Conservation (phyloP, 2,329 filamentous ascomycete species). For the Neopestalotiopsis clavispora region DNA sequence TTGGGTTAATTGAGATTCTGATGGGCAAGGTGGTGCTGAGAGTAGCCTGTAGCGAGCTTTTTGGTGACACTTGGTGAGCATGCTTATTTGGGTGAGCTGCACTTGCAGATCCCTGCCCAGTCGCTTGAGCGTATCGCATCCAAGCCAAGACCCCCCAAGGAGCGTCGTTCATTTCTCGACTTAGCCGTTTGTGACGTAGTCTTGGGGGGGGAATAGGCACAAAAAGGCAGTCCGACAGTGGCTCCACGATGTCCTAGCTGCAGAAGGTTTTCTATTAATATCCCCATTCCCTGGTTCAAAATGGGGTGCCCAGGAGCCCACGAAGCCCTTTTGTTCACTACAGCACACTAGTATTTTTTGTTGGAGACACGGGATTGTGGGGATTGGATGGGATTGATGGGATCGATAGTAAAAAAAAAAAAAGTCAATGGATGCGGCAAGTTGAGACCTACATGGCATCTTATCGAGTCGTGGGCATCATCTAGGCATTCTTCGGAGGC, state of each 20-base stretch:
- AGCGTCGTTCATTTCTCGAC: conserved; percentile 18
- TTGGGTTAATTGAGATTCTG: not conserved
- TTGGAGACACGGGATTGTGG: not conserved
- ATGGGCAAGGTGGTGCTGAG: not conserved
- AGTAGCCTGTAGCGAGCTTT: not conserved
- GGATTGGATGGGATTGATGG: not conserved
- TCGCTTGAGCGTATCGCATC: not conserved
- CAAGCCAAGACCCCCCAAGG: conserved; percentile 18
- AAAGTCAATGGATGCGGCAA: too few relatives aligned
- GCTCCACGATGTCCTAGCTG: conserved; percentile 8
- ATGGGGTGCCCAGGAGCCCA: too few relatives aligned
- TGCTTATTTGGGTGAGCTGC: conserved; percentile 15
- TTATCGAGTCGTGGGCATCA: too few relatives aligned
- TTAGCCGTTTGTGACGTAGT: conserved; percentile 18
- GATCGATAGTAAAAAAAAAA: not conserved
- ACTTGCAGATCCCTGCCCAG: not conserved
- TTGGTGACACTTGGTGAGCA: conserved; percentile 5
- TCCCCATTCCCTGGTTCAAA: not conserved
- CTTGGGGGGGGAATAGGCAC: conserved; percentile 6
- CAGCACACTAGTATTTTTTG: not conserved
- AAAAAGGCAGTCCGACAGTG: not conserved
- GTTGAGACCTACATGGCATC: too few relatives aligned
- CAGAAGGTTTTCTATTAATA: conserved; percentile 17
- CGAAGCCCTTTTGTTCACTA: not conserved
- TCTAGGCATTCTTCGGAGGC: too few relatives aligned